A percentile compares a stretch with the other conserved stretches of the same genome.
Evolutionary conservation across 2,329 filamentous ascomycete species (phyloP).

Genomic region (Triangularia setosa): DNA sequence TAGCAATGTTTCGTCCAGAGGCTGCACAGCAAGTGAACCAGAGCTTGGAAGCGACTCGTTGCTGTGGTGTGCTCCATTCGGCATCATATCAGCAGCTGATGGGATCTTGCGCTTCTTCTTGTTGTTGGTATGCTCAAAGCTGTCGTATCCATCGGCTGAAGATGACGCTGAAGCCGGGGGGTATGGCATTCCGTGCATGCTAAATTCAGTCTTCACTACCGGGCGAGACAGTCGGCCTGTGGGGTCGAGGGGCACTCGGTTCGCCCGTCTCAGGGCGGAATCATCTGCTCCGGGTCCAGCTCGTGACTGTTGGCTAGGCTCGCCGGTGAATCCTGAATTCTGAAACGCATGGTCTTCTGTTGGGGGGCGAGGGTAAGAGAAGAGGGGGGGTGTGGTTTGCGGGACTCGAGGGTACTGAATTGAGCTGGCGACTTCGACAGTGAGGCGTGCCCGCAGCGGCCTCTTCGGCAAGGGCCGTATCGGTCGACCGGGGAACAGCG

Average conservation of each 20-base stretch:
- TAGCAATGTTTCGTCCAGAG: conserved; percentile 31
- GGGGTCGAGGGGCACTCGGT: conserved; percentile 46
- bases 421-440: conserved; percentile 75
- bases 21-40: conserved; percentile 31
- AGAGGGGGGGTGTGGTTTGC: conserved; percentile 67
- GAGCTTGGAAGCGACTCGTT: conserved; percentile 32
- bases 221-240: conserved; percentile 41
- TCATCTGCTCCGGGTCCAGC: conserved; percentile 50
- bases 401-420: conserved; percentile 79
- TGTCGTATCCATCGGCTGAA: conserved; percentile 85
- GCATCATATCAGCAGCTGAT: conserved; percentile 69
- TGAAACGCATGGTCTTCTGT: conserved; percentile 44
- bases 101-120: conserved; percentile 99
- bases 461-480: conserved; percentile 91
- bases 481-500: conserved; percentile 80
- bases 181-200: conserved; percentile 34
- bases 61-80: conserved; percentile 38
- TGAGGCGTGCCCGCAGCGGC: conserved; percentile 80
- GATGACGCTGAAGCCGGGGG: conserved; percentile 65
- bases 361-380: conserved; percentile 65
- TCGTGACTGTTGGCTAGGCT: background rate
- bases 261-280: conserved; percentile 37
- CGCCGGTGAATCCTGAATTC: conserved; percentile 2
- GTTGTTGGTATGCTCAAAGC: conserved; percentile 97
- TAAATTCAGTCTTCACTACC: conserved; percentile 42